Evolutionary conservation across 352 stramenopile genomes (phyloP), one percentile per base, ranked within the genome.

Genomic region (Pythium oligandrum): DNA sequence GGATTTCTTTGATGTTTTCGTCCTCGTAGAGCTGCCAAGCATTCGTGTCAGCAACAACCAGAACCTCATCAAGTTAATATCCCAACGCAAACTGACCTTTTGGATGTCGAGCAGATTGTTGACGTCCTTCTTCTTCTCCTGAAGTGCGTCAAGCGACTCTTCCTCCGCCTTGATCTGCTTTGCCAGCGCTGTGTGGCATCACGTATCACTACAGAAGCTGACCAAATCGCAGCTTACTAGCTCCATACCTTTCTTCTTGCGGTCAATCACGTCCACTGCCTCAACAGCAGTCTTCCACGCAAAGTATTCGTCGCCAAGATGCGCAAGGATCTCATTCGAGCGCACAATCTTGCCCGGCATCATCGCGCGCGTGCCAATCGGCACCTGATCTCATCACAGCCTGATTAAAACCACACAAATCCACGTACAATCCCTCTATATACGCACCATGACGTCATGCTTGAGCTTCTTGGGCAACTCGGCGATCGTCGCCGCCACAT

Each of bases 1-100:
- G 72, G 46, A 95, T 95, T 49, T 95, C 82, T 17, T 74, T 77
- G 51, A 95, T 95, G 43, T 92, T 87, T 45, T 89, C 82, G 9
- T 84, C 65, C 51, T 95, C 82, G 45, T 93, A 95, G 49, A 93
- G 71, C 64, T 86, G 43, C 43, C 17, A 26, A 26, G 17, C 17
- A 26, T 26, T 26, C 17, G 17, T 26, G 17, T 26, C 17, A 26
- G 17, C 17, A 26, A 26, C 17, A 26, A 26, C 17, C 17, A 26
- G 17, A 26, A 26, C 17, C 17, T 26, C 17, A 26, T 26, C 17
- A 26, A 26, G 17, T 26, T 26, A 26, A 26, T 26, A 26, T 26
- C 17, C 17, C 4, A 52, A 0, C 10, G 26, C 9, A 32, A 35
- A 34, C 32, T 5, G 32, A 83, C 72, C 69, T 92, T 92, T 50